Conservation (phyloP, 495 filamentous ascomycete species). For the Penicillium bovifimosum region DNA sequence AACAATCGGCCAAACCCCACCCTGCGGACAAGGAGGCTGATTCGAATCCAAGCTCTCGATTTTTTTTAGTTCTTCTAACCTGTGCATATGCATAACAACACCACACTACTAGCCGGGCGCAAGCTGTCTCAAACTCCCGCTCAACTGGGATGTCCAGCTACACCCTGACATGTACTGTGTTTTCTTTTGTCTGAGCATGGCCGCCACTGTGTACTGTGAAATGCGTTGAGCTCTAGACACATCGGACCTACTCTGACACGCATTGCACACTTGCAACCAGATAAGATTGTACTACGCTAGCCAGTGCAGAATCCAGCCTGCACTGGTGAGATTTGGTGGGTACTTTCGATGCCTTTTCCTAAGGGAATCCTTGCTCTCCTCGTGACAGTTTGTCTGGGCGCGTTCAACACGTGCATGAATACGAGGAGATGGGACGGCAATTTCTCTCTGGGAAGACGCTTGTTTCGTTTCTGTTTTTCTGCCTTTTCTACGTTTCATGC, state of each 20-base stretch:
- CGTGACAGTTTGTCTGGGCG: constrained; percentile 1
- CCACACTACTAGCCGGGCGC: neutral
- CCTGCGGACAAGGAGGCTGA: constrained; percentile 48
- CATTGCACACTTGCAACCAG: neutral
- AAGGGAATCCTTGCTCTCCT: neutral
- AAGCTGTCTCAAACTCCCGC: neutral
- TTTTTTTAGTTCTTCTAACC: constrained; percentile 1
- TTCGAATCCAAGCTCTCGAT: neutral
- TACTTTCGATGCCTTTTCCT: neutral
- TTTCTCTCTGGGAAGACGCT: neutral
- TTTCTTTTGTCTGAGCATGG: neutral
- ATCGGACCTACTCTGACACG: neutral
- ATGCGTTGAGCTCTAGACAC: neutral
- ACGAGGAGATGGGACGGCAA: neutral
- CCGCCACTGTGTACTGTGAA: neutral
- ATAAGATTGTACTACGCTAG: constrained; percentile 1
- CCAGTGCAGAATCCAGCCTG: neutral
- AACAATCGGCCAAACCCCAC: constrained; percentile 44
- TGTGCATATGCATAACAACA: constrained; percentile 9
- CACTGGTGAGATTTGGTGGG: neutral
- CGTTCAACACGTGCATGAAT: constrained; percentile 22
- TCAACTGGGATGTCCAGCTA: neutral
- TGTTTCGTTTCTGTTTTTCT: constrained; percentile 7
- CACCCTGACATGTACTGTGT: neutral
- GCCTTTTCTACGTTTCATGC: constrained; percentile 7